phyloP scores from a whole-genome alignment of 2,329 filamentous ascomycete species.

The Podosphaera aphanis region DNA sequence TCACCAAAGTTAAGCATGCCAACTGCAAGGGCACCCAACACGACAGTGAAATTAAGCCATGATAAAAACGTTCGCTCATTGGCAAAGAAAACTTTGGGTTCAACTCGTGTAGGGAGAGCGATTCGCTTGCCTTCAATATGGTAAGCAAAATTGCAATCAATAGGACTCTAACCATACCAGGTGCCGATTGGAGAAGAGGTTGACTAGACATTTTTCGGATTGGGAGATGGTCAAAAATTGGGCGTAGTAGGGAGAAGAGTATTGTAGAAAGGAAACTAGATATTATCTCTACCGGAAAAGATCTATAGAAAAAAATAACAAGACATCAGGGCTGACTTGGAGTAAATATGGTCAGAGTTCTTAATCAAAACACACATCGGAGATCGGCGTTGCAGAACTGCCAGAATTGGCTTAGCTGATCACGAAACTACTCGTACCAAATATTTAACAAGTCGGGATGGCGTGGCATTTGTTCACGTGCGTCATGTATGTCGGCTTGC shows the following conservation, averaged over 20 bases:
- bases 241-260: not conserved
- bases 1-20: slow-evolving; percentile 98
- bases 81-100: slow-evolving; percentile 99
- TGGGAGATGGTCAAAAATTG: not conserved
- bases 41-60: slow-evolving; percentile 99
- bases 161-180: slow-evolving; percentile 32
- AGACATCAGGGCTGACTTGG: no score
- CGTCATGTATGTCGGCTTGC: no score
- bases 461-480: no score
- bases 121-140: slow-evolving; percentile 66
- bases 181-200: slow-evolving; percentile 81
- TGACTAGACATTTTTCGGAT: slow-evolving; percentile 58
- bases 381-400: no score
- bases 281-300: no score
- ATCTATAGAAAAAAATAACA: no score
- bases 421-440: no score
- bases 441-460: no score
- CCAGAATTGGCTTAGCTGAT: no score
- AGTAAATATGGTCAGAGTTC: no score
- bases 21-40: slow-evolving; percentile 86
- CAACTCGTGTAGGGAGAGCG: slow-evolving; percentile 87
- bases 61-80: slow-evolving; percentile 98
- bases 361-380: no score
- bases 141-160: slow-evolving; percentile 2
- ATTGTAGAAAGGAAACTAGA: not conserved